Percentiles rank a stretch among this genome's conserved stretches.
Conservation (phyloP, 176 grass and related monocot species). For the Lolium rigidum region DNA sequence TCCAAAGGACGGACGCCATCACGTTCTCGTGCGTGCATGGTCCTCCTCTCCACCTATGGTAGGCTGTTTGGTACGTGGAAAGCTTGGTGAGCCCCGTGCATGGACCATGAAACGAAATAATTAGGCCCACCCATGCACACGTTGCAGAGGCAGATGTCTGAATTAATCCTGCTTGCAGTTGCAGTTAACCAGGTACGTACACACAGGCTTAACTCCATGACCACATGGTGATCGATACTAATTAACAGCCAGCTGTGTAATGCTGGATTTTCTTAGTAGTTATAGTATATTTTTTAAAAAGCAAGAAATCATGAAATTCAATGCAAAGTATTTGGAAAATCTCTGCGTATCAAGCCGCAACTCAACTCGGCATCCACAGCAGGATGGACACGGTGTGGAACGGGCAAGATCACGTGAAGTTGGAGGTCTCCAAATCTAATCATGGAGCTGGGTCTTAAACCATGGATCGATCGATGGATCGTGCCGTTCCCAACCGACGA, state of each 20-base stretch:
- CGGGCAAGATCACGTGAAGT: constrained; percentile 28
- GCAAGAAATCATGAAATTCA: background rate
- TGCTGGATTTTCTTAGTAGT: too few species aligned
- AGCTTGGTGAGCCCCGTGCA: background rate
- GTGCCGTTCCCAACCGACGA: constrained; percentile 8
- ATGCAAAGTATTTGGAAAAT: background rate
- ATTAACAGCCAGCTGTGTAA: background rate
- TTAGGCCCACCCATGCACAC: background rate
- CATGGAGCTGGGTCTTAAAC: background rate
- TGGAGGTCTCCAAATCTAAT: background rate
- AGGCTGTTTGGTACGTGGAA: background rate
- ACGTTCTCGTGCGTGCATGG: background rate
- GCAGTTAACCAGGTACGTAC: constrained; percentile 2
- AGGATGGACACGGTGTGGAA: background rate
- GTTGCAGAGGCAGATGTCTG: background rate
- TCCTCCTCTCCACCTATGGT: background rate
- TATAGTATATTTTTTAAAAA: too few species aligned
- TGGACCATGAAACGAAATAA: background rate
- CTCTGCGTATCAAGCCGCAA: too few species aligned
- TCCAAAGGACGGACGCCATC: background rate
- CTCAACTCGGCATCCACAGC: background rate
- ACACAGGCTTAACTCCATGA: background rate
- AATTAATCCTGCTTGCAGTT: background rate
- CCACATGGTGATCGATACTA: background rate
- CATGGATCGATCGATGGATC: background rate